Evolutionary conservation across 2,329 filamentous ascomycete genomes (phyloP).

Genomic region (Cladobotryum mycophilum): DNA sequence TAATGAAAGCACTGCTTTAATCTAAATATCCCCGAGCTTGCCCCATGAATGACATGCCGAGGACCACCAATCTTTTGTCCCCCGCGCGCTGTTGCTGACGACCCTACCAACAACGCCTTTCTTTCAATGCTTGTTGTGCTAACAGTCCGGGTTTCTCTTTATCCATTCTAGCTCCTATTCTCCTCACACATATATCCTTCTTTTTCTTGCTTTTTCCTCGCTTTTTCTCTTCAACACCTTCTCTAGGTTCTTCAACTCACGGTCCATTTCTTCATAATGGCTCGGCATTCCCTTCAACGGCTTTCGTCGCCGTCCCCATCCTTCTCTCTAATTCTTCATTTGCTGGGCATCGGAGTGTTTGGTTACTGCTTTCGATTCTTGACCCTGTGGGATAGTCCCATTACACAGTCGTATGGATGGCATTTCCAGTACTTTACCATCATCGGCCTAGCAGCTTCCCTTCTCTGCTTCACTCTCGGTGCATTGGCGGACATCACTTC

Average conservation of each 20-base stretch:
- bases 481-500: constrained; percentile 59
- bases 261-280: constrained; percentile 26
- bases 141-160: no score
- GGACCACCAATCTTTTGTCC: no score
- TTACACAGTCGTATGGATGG: constrained; percentile 57
- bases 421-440: constrained; percentile 70
- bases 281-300: constrained; percentile 57
- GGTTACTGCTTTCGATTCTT: constrained; percentile 48
- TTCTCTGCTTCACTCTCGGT: constrained; percentile 54
- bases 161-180: no score
- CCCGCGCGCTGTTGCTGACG: no score
- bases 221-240: neutral
- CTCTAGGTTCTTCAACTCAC: neutral
- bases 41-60: no score
- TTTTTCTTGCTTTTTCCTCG: neutral
- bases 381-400: constrained; percentile 41
- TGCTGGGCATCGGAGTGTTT: constrained; percentile 47
- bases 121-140: no score
- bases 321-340: constrained; percentile 57
- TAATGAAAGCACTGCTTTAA: no score
- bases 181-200: neutral
- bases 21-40: no score
- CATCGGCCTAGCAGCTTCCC: constrained; percentile 58
- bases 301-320: constrained; percentile 58
- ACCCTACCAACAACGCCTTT: no score